Percentiles rank a stretch among this genome's conserved stretches.
These are phyloP conservation scores for Huntiella bhutanensis DNA, from an alignment of 2,329 filamentous ascomycete species.

Conservation along the genomic window DNA sequence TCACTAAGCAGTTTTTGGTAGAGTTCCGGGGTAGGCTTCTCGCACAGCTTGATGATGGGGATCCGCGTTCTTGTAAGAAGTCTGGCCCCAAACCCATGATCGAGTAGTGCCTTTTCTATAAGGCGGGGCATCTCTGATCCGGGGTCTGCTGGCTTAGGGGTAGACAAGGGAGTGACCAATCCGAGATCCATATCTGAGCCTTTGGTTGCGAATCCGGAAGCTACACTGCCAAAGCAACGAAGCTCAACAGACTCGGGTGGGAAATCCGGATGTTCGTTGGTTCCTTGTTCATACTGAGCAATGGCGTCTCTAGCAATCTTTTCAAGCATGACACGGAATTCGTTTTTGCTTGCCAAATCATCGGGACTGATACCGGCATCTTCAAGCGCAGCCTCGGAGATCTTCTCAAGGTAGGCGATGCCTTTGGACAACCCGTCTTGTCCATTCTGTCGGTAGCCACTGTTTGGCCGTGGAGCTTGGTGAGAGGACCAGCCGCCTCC, in stretches of 20 bases:
- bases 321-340: slow-evolving; percentile 47
- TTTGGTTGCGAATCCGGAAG: slow-evolving; percentile 70
- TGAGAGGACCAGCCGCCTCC: not conserved
- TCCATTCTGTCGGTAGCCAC: not conserved
- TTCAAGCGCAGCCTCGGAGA: slow-evolving; percentile 25
- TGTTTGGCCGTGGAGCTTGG: not conserved
- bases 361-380: slow-evolving; percentile 40
- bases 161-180: slow-evolving; percentile 46
- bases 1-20: slow-evolving; percentile 42
- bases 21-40: slow-evolving; percentile 44
- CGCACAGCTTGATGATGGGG: slow-evolving; percentile 74
- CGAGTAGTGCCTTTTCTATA: slow-evolving; percentile 55
- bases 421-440: not conserved
- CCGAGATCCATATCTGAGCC: slow-evolving; percentile 84
- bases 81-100: slow-evolving; percentile 54
- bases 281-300: slow-evolving; percentile 27
- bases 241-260: slow-evolving; percentile 41
- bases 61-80: slow-evolving; percentile 63
- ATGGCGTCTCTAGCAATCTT: slow-evolving; percentile 42
- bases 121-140: slow-evolving; percentile 50
- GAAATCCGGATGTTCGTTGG: slow-evolving; percentile 26
- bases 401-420: slow-evolving; percentile 9
- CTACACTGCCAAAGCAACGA: slow-evolving; percentile 64
- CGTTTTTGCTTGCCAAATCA: slow-evolving; percentile 53
- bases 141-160: slow-evolving; percentile 30